A percentile compares a stretch with the other conserved stretches of the same genome.
phyloP scores from a whole-genome alignment of 352 stramenopile species.

The Phytophthora macrochlamydospora region DNA sequence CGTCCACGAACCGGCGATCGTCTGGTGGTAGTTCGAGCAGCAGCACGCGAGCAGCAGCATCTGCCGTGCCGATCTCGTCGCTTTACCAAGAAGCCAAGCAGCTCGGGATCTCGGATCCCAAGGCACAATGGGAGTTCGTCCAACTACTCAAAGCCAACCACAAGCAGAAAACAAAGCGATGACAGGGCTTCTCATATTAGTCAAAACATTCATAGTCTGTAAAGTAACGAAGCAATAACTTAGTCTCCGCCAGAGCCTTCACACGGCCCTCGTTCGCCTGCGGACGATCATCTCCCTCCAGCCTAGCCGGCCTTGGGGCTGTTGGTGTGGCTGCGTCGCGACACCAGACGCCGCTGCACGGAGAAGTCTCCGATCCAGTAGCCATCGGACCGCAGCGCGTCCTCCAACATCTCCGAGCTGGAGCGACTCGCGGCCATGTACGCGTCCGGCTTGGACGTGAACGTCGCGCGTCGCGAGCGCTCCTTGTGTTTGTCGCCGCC shows the following conservation, averaged over 20 bases:
- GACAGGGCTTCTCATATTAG: constrained; percentile 19
- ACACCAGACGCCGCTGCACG: constrained; percentile 46
- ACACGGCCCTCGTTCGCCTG: too few relatives aligned
- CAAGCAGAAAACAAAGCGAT: constrained; percentile 11
- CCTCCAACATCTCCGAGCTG: constrained; percentile 50
- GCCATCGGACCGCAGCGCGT: constrained; percentile 64
- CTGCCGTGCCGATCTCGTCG: constrained; percentile 33
- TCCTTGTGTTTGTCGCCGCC: constrained; percentile 19
- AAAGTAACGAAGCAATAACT: constrained; percentile 41
- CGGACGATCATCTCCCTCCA: not conserved
- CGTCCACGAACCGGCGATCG: constrained; percentile 3
- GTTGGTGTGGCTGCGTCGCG: constrained; percentile 28
- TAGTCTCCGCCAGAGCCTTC: constrained; percentile 9
- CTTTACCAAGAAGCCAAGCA: constrained; percentile 49
- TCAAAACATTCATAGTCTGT: constrained; percentile 21
- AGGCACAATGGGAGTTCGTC: constrained; percentile 47
- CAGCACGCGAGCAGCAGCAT: not conserved
- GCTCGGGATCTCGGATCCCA: constrained; percentile 36
- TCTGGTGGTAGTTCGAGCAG: not conserved
- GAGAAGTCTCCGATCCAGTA: constrained; percentile 84
- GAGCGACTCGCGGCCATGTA: constrained; percentile 35
- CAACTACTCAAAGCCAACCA: constrained; percentile 27
- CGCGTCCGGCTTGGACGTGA: constrained; percentile 32
- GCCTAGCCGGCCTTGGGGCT: constrained; percentile 30
- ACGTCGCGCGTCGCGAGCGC: constrained; percentile 32